phyloP scores from a whole-genome alignment of 305 asterid genomes.

The Fraxinus platypoda region DNA sequence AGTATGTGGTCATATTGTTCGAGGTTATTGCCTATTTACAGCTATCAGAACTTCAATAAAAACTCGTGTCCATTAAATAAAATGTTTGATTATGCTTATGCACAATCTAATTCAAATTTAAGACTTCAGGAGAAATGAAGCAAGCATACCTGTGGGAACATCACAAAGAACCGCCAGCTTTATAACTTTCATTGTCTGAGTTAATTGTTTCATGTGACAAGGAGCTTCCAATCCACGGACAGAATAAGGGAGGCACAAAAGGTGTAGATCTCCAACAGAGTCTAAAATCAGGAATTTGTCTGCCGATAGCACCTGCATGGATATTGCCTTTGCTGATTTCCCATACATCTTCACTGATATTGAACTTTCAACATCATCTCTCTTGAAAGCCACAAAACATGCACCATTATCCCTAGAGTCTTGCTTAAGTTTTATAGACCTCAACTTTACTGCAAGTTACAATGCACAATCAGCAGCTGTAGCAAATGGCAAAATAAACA shows the following conservation, averaged over 20 bases:
- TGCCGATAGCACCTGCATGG: constrained; percentile 59
- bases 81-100: neutral
- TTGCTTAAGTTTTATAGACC: constrained; percentile 63
- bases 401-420: constrained; percentile 55
- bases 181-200: constrained; percentile 54
- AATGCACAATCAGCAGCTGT: constrained; percentile 71
- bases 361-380: constrained; percentile 38
- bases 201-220: constrained; percentile 45
- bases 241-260: constrained; percentile 46
- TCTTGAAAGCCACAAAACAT: constrained; percentile 55
- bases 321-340: constrained; percentile 59
- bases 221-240: constrained; percentile 45
- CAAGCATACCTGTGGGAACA: constrained; percentile 44
- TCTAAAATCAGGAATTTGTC: constrained; percentile 63
- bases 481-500: constrained; percentile 34
- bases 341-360: constrained; percentile 31
- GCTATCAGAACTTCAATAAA: constrained; percentile 16
- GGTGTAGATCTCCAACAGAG: constrained; percentile 66
- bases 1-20: neutral
- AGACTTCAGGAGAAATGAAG: constrained; percentile 19
- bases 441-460: constrained; percentile 75
- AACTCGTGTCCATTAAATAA: neutral
- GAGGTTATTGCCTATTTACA: neutral
- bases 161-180: constrained; percentile 66
- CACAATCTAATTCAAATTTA: neutral